phyloP scores from a whole-genome alignment of 257 asterid genomes.

The Ligustrum vulgare region DNA sequence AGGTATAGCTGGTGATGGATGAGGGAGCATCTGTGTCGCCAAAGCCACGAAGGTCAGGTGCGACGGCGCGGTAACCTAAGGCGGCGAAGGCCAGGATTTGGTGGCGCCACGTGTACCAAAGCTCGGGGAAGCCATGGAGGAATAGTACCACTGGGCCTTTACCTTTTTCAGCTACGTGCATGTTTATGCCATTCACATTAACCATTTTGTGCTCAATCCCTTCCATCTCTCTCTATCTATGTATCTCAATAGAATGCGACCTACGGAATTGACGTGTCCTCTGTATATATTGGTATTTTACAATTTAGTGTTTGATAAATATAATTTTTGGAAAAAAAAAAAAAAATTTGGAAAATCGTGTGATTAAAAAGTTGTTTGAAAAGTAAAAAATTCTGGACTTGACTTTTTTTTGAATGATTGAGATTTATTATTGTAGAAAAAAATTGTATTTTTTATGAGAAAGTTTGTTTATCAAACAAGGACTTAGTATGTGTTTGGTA shows the following conservation, averaged over 20 bases:
- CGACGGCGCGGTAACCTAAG: constrained; percentile 79
- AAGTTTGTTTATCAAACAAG: too few relatives aligned
- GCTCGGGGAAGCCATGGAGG: constrained; percentile 93
- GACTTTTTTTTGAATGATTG: too few relatives aligned
- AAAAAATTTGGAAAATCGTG: too few relatives aligned
- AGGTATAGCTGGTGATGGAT: constrained; percentile 43
- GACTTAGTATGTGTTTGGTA: too few relatives aligned
- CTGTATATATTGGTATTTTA: not conserved
- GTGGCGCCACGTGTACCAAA: constrained; percentile 97
- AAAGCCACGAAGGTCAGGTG: constrained; percentile 88
- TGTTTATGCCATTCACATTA: constrained; percentile 67
- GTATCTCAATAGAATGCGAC: not conserved
- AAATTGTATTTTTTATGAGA: too few relatives aligned
- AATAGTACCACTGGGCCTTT: constrained; percentile 60
- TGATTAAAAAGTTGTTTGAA: too few relatives aligned
- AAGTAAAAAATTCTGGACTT: too few relatives aligned
- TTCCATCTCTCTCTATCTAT: constrained; percentile 38
- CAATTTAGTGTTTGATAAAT: too few relatives aligned
- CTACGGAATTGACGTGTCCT: not conserved
- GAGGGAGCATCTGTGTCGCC: constrained; percentile 72
- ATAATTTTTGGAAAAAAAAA: too few relatives aligned
- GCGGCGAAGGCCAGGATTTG: constrained; percentile 58
- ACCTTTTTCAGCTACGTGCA: constrained; percentile 88
- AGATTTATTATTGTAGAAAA: too few relatives aligned
- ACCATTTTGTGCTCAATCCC: constrained; percentile 54